Base-by-base conservation (phyloP, 192 early-diverging fungal genomes). In the Funneliformis mosseae region DNA sequence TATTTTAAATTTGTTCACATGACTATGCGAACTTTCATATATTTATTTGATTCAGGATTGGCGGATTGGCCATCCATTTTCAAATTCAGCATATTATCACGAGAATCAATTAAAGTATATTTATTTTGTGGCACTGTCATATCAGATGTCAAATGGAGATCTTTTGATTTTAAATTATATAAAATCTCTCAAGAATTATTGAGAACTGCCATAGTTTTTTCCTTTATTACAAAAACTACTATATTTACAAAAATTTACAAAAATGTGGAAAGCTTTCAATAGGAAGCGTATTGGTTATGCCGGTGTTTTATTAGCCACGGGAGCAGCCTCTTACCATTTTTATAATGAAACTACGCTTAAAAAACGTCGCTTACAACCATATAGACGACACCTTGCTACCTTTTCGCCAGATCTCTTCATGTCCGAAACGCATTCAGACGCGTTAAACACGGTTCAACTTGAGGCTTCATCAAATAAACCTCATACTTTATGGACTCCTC, bases 401-500 rank as follows among this genome's bases (percentile, higher is more conserved):
- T 21, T 75, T 45, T 39, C 45, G 71, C 21, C 72, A 70, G 38
- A 74, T 7, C 28, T 74, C n/a, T 55, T 74, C 10, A 25, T 46
- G 25, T 74, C 73, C 25, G 48, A 50, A 48, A 70, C 68, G 9
- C 42, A 70, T 9, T 25, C 73, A 8, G 48, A 74, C 73, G 46
- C 77, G 67, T 72, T 60, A 45, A 84, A 78, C 43, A 27, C 27
- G 38, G 71, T 21, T 14, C 60, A 75, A 45, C 61, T 73, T 42
- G 84, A 84, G 67, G 75, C 28, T 59, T 16, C 39, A 69, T 33
- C 63, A 72, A 84, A 81, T 70, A 87, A 88, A 43, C 88, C 90
- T n/a, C 89, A 89, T 25, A 89, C 89, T 38, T 91, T 93, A 84
- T 95, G 94, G 94, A 86, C 90, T 6, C 90, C 92, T 33, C 94